These are phyloP conservation scores for Discostella stelligeroides DNA, from an alignment of 108 stramenopile genomes.

Conservation along the genomic window DNA sequence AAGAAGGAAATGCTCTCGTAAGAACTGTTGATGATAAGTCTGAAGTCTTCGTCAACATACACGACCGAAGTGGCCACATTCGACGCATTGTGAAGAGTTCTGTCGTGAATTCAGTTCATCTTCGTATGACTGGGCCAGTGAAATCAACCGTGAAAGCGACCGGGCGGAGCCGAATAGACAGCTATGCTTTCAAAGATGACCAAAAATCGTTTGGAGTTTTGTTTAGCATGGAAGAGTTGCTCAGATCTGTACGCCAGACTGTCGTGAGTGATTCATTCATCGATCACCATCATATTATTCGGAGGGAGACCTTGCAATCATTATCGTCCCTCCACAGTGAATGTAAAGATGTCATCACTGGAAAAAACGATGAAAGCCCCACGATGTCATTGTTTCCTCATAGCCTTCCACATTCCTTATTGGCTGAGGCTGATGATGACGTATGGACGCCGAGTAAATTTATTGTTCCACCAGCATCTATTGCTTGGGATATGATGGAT, in stretches of 20 bases:
- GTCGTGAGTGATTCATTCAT: too few species aligned
- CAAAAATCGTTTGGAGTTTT: conserved; percentile 8
- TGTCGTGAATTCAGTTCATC: conserved; percentile 15
- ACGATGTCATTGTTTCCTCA: conserved; percentile 13
- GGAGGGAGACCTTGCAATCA: neutral
- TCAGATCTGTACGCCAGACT: conserved; percentile 32
- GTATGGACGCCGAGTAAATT: conserved; percentile 23
- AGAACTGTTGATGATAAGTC: conserved; percentile 21
- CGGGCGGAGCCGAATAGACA: conserved; percentile 3
- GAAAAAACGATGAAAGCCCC: neutral
- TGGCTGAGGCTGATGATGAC: conserved; percentile 40
- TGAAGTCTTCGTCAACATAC: conserved; percentile 31
- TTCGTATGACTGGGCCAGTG: conserved; percentile 17
- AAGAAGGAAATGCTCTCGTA: neutral
- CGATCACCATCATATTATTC: too few species aligned
- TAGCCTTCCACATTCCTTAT: conserved; percentile 25
- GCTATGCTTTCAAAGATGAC: conserved; percentile 1
- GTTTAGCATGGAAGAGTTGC: conserved; percentile 30
- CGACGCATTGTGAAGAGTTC: conserved; percentile 34
- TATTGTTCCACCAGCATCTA: neutral
- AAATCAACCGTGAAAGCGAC: conserved; percentile 6
- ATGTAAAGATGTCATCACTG: neutral
- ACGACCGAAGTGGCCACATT: conserved; percentile 15
- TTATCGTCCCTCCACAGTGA: conserved; percentile 12
- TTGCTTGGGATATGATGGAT: neutral